A percentile compares a stretch with the other conserved stretches of the same genome.
Evolutionary conservation across 169 alveolate genomes (phyloP).

Genomic region (Plasmodium adleri): DNA sequence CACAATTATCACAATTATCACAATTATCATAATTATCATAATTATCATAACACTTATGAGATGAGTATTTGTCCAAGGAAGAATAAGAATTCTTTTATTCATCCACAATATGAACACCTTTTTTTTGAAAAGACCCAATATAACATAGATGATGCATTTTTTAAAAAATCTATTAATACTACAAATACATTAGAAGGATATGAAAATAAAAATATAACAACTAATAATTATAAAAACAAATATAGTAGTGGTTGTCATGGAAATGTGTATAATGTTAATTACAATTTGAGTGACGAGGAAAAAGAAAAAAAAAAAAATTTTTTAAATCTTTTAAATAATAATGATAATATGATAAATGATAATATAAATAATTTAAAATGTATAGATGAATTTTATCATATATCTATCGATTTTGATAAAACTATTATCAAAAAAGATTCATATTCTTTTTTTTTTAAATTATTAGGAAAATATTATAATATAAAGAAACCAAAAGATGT

Average conservation of each 20-base stretch:
- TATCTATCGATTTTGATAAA: slow-evolving; percentile 66
- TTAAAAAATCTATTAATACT: neutral
- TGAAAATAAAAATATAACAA: neutral
- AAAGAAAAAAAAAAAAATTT: slow-evolving; percentile 13
- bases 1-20: too few relatives aligned
- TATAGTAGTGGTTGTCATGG: neutral
- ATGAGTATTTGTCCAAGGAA: neutral
- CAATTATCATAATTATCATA: too few relatives aligned
- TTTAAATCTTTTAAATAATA: slow-evolving; percentile 18
- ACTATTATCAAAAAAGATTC: slow-evolving; percentile 60
- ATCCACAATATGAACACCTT: neutral
- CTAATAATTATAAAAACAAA: neutral
- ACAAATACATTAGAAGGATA: neutral
- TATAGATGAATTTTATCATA: slow-evolving; percentile 35
- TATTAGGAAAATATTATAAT: slow-evolving; percentile 6
- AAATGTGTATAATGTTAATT: neutral
- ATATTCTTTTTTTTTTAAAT: slow-evolving; percentile 24
- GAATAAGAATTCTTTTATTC: neutral
- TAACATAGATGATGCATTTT: slow-evolving; percentile 13
- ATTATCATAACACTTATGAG: too few relatives aligned
- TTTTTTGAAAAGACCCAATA: slow-evolving; percentile 1
- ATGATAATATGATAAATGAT: neutral
- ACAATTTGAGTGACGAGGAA: neutral
- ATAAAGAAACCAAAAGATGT: neutral
- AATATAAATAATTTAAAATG: neutral